These are phyloP conservation scores for Exophiala sp. DNA, from an alignment of 2,329 filamentous ascomycete species.

Conservation along the genomic window DNA sequence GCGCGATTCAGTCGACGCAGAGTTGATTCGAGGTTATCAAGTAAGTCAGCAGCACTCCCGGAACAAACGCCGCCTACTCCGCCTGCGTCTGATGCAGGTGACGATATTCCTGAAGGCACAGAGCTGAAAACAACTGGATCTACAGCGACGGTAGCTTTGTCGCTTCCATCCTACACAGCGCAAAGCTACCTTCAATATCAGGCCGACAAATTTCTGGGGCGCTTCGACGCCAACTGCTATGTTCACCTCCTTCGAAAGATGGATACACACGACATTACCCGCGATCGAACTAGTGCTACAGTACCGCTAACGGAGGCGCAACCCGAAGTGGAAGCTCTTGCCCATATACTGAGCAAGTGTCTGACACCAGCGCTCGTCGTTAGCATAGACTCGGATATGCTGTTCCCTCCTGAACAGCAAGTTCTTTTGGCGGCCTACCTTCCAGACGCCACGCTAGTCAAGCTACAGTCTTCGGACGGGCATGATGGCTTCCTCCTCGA, in stretches of 20 bases:
- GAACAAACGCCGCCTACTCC: slow-evolving; percentile 14
- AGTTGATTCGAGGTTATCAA: slow-evolving; percentile 56
- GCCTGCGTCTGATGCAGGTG: slow-evolving; percentile 7
- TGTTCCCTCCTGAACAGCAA: slow-evolving; percentile 96
- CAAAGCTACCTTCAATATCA: slow-evolving; percentile 97
- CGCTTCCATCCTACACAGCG: slow-evolving; percentile 67
- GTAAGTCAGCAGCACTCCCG: neutral
- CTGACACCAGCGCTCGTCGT: slow-evolving; percentile 85
- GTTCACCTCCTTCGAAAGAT: slow-evolving; percentile 97
- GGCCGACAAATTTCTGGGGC: slow-evolving; percentile 90
- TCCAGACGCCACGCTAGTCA: slow-evolving; percentile 70
- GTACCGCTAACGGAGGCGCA: slow-evolving; percentile 31
- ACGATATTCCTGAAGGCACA: neutral
- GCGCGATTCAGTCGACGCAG: slow-evolving; percentile 92
- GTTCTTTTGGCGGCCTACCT: slow-evolving; percentile 82
- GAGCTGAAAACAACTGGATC: slow-evolving; percentile 9
- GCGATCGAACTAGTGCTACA: slow-evolving; percentile 62
- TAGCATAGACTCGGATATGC: slow-evolving; percentile 89
- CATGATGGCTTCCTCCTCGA: slow-evolving; percentile 95
- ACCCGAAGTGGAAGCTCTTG: slow-evolving; percentile 59
- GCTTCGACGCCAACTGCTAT: slow-evolving; percentile 98
- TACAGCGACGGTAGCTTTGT: slow-evolving; percentile 13
- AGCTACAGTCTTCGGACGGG: slow-evolving; percentile 88
- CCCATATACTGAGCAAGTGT: slow-evolving; percentile 54
- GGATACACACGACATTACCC: slow-evolving; percentile 91